phyloP scores from a whole-genome alignment of 2,329 filamentous ascomycete genomes.

The Talaromyces islandicus region DNA sequence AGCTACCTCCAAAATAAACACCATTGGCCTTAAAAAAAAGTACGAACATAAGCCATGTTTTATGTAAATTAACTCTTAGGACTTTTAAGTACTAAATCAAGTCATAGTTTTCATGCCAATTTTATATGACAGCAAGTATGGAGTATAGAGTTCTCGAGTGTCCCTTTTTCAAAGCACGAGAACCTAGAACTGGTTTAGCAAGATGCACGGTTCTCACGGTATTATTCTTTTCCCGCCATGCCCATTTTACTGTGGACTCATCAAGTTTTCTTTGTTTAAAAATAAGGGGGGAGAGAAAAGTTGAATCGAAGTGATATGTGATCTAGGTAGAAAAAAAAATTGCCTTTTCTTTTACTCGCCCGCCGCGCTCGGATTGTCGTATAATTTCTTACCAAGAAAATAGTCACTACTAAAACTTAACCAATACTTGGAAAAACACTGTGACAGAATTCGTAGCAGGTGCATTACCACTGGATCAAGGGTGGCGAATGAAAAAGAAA shows the following conservation, averaged over 20 bases:
- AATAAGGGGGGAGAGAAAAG: not conserved
- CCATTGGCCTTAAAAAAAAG: not conserved
- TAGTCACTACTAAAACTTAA: not conserved
- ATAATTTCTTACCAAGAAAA: not conserved
- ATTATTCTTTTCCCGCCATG: not conserved
- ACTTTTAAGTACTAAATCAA: not conserved
- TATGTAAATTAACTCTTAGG: not conserved
- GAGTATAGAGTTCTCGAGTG: not conserved
- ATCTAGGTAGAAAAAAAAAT: not conserved
- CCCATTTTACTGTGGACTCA: not conserved
- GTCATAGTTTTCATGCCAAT: not conserved
- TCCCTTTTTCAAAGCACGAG: not conserved
- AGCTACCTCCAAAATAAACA: not conserved
- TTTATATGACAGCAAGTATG: not conserved
- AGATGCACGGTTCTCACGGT: not conserved
- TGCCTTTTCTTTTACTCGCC: not conserved
- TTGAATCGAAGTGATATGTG: not conserved
- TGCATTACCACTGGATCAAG: not conserved
- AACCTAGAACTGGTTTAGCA: not conserved
- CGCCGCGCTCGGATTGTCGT: not conserved
- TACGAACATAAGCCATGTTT: not conserved
- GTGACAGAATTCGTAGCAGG: not conserved
- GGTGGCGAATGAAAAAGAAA: not conserved
- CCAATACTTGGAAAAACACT: not conserved
- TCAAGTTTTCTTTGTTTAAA: not conserved